These are phyloP conservation scores for Penicillium freii DNA, from an alignment of 2,329 filamentous ascomycete genomes.

Conservation along the genomic window DNA sequence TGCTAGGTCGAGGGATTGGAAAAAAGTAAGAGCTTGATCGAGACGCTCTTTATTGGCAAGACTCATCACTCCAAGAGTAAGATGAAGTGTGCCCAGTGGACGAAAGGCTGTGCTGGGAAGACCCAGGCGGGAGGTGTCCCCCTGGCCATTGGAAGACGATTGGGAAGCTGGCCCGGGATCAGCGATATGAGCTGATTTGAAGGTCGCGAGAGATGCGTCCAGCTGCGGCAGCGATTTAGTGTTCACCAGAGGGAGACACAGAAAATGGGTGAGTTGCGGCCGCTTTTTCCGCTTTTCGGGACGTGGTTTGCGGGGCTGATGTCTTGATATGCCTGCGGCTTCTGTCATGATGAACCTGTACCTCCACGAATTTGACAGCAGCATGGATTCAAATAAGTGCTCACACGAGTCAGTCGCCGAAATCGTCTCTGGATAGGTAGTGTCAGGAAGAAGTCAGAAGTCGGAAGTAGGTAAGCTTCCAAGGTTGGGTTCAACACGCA, in stretches of 20 bases:
- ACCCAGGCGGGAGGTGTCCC: slow-evolving; percentile 39
- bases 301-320: slow-evolving; percentile 11
- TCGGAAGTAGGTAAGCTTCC: background rate
- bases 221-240: slow-evolving; percentile 62
- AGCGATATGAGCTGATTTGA: slow-evolving; percentile 46
- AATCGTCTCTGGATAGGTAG: background rate
- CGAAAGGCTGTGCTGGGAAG: slow-evolving; percentile 68
- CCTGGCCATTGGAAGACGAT: slow-evolving; percentile 13
- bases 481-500: background rate
- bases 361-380: background rate
- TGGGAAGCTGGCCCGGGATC: background rate
- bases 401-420: background rate
- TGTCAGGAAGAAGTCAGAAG: background rate
- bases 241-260: slow-evolving; percentile 61
- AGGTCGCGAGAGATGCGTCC: slow-evolving; percentile 58
- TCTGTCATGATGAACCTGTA: slow-evolving; percentile 12
- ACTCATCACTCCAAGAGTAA: slow-evolving; percentile 85
- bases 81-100: slow-evolving; percentile 75
- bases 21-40: slow-evolving; percentile 45
- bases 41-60: slow-evolving; percentile 55
- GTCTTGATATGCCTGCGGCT: slow-evolving; percentile 3
- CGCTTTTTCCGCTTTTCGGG: slow-evolving; percentile 30
- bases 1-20: slow-evolving; percentile 48
- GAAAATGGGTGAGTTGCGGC: slow-evolving; percentile 47
- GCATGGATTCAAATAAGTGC: background rate